Conservation (phyloP, 2,329 filamentous ascomycete genomes). For the Trichophyton schoenleinii region DNA sequence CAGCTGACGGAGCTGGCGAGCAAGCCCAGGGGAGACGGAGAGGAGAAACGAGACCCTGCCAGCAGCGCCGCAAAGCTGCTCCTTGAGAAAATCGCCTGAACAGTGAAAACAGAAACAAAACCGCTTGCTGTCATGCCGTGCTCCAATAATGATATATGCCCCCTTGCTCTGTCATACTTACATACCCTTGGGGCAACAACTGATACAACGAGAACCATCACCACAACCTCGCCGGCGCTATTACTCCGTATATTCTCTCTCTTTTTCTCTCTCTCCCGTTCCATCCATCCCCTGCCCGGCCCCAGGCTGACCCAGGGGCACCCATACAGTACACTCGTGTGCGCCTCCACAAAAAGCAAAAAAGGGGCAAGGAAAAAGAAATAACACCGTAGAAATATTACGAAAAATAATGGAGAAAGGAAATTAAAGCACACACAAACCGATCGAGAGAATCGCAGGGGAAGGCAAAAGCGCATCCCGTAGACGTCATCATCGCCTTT, state of each 20-base stretch:
- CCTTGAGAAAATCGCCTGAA: constrained; percentile 23
- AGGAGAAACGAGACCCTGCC: constrained; percentile 26
- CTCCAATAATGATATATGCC: neutral
- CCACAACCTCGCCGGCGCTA: too few relatives aligned
- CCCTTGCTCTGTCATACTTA: neutral
- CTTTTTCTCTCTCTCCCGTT: neutral
- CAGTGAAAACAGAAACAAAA: neutral
- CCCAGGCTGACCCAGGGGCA: neutral
- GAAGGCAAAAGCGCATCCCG: too few relatives aligned
- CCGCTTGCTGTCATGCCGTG: neutral
- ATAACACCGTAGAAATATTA: neutral
- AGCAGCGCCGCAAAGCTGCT: constrained; percentile 38
- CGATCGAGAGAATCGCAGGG: neutral
- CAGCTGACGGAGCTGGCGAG: constrained; percentile 42
- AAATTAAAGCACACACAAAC: neutral
- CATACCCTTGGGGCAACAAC: neutral
- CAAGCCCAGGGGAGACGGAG: constrained; percentile 41
- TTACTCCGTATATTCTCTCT: neutral
- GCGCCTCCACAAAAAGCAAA: constrained; percentile 1
- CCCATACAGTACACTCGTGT: neutral
- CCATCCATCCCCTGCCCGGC: neutral
- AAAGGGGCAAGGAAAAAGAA: neutral
- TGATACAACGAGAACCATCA: neutral
- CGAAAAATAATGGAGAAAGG: neutral
- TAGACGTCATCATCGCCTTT: too few relatives aligned